Evolutionary conservation across 164 flowering plant species (phyloP), one percentile per base, ranked within the genome.

Genomic region (Berberis vulgaris): DNA sequence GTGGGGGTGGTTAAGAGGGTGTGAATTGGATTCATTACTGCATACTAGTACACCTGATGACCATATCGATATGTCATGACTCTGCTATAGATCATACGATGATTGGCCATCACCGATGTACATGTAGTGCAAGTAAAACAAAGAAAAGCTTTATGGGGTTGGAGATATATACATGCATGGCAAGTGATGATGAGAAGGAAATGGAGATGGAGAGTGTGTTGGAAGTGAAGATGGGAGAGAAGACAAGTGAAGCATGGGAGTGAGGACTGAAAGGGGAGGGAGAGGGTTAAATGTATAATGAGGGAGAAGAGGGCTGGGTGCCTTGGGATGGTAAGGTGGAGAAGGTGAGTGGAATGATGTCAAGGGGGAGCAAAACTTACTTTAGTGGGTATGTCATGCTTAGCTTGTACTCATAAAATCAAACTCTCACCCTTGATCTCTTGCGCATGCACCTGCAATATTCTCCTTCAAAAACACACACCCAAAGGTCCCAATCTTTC

Each of bases 291-390:
- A 70, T 72, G 79, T 74, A 77, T 71, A 75, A 72, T 63, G 53
- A 49, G 9, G 41, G 43, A 26, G 66, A 26, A 53, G 40, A 26
- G 26, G 26, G 26, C 26, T 71, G 72, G 63, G 56, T 72, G 86
- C 83, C 83, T 81, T 80, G 89, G 89, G 87, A 86, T 80, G 85
- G 64, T 74, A 76, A 71, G 75, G 74, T 2, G 83, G 76, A 80
- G 84, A 71, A 78, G 84, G 87, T 82, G 97, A 84, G 87, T 65
- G 81, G 80, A 86, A 86, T 88, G 88, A 88, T 88, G 82, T 76
- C 72, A 73, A 82, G 56, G 38, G 73, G 80, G 79, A 73, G 76
- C 79, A 79, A 26, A 26, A 64, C 76, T 74, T 71, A 69, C 81
- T 80, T 84, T 83, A 75, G 72, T 80, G 82, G 26, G 26, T 78